Base-by-base conservation (phyloP, 768 basidiomycete species). In the Myochromella boudieri region DNA sequence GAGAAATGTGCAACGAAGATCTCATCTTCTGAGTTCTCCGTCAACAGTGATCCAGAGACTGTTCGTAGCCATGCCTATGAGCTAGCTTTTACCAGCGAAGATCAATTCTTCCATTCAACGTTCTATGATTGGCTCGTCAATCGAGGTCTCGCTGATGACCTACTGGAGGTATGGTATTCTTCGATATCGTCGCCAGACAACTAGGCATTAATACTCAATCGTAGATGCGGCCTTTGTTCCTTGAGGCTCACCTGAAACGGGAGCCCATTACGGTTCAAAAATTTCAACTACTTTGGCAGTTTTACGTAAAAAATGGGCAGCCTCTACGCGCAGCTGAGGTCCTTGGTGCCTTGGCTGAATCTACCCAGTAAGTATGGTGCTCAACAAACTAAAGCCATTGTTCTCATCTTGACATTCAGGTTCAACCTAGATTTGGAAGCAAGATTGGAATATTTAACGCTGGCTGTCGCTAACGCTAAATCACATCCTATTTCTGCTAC, bases 381-480 rank as follows among this genome's bases (percentile, higher is more conserved):
- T n/a, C n/a, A n/a, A n/a, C n/a, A n/a, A n/a, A n/a, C n/a, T n/a
- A 9, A 24, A 21, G 8, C 32, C 24, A 45, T 33, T n/a, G n/a
- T n/a, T n/a, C n/a, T n/a, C n/a, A 11, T 39, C 6, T 33, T 49
- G 7, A 44, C 18, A 25, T 26, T 14, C 15, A 91, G 87, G 48
- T 85, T 88, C 60, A 74, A 82, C 40, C 65, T 90, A 22, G 61
- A 77, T 6, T 71, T 99, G 29, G 81, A 86, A 46, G 72, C 80
- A 43, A 82, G 97, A 43, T 68, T 97, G 44, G 92, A 98, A 62
- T 97, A 91, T 66, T 77, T 98, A 34, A 95, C 94, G 1, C 81
- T 97, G 39, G 93, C 97, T 1, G 87, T 97, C 33, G 89, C 91
- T 43, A 97, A 97, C 60, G 95, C 94, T 41, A 97, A 97, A 67